Evolutionary conservation across 1,284 basidiomycete genomes (phyloP).

Genomic region (Veloporphyrellus conicus): DNA sequence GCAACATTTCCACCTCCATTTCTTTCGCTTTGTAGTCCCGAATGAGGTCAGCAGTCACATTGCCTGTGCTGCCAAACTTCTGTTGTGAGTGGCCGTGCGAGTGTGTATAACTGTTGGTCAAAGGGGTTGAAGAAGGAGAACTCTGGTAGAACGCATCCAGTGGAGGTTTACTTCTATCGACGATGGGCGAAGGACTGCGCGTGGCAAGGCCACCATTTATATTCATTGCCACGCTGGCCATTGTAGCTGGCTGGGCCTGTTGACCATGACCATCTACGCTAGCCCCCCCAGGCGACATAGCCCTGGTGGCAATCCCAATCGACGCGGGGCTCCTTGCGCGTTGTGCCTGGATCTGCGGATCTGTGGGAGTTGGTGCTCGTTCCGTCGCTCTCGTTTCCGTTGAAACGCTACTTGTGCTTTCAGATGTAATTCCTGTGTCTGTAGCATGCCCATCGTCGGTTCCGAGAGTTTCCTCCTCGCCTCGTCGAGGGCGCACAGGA

Average conservation of each 20-base stretch:
- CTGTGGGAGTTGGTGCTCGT: conserved; percentile 49
- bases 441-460: conserved; percentile 52
- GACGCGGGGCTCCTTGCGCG: conserved; percentile 62
- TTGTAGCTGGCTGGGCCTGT: conserved; percentile 41
- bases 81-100: conserved; percentile 31
- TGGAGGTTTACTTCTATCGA: conserved; percentile 51
- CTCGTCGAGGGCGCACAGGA: conserved; percentile 59
- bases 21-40: conserved; percentile 79
- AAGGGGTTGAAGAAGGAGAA: conserved; percentile 48
- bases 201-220: conserved; percentile 45
- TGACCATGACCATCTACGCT: conserved; percentile 37
- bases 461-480: conserved; percentile 58
- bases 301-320: conserved; percentile 42
- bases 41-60: conserved; percentile 68
- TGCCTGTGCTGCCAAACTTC: conserved; percentile 59
- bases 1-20: conserved; percentile 72
- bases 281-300: conserved; percentile 51
- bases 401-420: conserved; percentile 16
- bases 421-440: conserved; percentile 40
- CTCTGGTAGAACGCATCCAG: conserved; percentile 58
- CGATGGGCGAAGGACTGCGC: conserved; percentile 60
- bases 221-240: conserved; percentile 51
- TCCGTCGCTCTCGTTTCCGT: conserved; percentile 40
- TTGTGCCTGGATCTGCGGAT: conserved; percentile 35
- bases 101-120: conserved; percentile 30